Conservation (phyloP, 2,329 filamentous ascomycete species). For the Alternaria sp. region DNA sequence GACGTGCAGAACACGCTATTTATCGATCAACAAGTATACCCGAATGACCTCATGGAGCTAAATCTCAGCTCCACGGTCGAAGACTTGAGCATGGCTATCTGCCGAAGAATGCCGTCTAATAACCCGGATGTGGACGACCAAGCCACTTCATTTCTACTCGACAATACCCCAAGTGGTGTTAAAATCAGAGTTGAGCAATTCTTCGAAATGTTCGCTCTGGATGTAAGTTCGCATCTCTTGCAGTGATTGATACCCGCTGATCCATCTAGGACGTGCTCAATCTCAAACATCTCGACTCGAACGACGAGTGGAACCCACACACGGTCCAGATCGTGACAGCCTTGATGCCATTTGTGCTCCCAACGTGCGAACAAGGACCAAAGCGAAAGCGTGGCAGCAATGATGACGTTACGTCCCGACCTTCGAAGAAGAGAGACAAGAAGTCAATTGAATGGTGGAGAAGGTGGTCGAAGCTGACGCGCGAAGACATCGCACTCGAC, state of each 20-base stretch:
- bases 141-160: not conserved
- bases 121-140: not conserved
- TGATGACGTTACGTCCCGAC: not conserved
- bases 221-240: not conserved
- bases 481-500: not conserved
- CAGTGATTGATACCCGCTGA: not conserved
- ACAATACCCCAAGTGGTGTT: not conserved
- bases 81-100: not conserved
- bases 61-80: not conserved
- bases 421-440: not conserved
- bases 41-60: not conserved
- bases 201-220: not conserved
- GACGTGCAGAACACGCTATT: not conserved
- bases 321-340: not conserved
- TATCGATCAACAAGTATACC: not conserved
- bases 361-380: not conserved
- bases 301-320: not conserved
- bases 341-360: not conserved
- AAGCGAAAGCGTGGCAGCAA: not conserved
- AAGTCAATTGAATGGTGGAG: not conserved
- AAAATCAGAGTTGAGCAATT: not conserved
- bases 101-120: not conserved
- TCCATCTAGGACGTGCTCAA: not conserved
- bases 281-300: not conserved
- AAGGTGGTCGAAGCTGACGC: not conserved